A percentile compares a stretch with the other conserved stretches of the same genome.
phyloP scores from a whole-genome alignment of 1,139 yeast species.

The Yamadazyma jaroonii region DNA sequence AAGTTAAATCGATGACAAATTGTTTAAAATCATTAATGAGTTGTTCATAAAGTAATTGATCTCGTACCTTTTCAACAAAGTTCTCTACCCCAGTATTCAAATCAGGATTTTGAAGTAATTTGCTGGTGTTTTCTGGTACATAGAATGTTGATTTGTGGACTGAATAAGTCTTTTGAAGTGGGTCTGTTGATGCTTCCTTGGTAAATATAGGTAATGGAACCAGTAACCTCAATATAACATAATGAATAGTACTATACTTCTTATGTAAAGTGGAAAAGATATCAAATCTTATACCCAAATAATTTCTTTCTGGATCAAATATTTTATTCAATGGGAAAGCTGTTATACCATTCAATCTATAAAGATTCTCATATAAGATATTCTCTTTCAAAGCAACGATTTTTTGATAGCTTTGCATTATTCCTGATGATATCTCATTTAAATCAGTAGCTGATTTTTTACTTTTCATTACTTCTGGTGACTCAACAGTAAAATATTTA shows the following conservation, averaged over 20 bases:
- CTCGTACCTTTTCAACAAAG: slow-evolving; percentile 2
- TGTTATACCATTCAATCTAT: slow-evolving; percentile 38
- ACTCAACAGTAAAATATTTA: slow-evolving; percentile 18
- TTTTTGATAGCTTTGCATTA: slow-evolving; percentile 11
- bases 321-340: slow-evolving; percentile 38
- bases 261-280: slow-evolving; percentile 19
- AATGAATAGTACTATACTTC: slow-evolving; percentile 32
- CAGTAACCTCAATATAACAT: slow-evolving; percentile 25
- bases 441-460: neutral
- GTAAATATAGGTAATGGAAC: neutral
- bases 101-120: slow-evolving; percentile 1
- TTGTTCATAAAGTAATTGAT: neutral
- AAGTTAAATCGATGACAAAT: slow-evolving; percentile 2
- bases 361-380: slow-evolving; percentile 36
- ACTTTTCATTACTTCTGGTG: neutral
- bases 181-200: neutral
- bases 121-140: slow-evolving; percentile 5
- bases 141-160: slow-evolving; percentile 6
- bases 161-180: neutral
- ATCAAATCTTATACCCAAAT: slow-evolving; percentile 41
- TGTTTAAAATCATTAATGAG: slow-evolving; percentile 3
- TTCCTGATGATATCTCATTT: slow-evolving; percentile 11
- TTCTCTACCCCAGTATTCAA: slow-evolving; percentile 1
- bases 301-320: slow-evolving; percentile 21
- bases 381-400: slow-evolving; percentile 27